A percentile compares a stretch with the other conserved stretches of the same genome.
Evolutionary conservation across 2,329 filamentous ascomycete genomes (phyloP).

Genomic region (Sarocladium oryzae): DNA sequence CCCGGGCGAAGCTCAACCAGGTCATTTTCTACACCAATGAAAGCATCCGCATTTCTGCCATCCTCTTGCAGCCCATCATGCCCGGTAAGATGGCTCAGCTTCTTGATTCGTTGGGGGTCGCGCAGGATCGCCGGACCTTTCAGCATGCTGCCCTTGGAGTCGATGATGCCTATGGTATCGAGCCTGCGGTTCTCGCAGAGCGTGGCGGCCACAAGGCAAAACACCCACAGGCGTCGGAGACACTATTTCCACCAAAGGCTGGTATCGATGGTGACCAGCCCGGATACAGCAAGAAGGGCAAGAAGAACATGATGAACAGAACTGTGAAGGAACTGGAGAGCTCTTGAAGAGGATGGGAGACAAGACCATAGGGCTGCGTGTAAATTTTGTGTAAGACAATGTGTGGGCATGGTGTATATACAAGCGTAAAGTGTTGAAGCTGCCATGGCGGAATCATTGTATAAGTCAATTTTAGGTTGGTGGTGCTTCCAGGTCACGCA

Average conservation of each 20-base stretch:
- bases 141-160: constrained; percentile 53
- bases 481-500: not conserved
- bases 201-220: constrained; percentile 20
- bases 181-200: constrained; percentile 16
- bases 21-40: constrained; percentile 69
- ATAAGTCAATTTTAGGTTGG: too few relatives aligned
- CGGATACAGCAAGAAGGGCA: not conserved
- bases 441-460: too few relatives aligned
- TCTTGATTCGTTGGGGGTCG: constrained; percentile 73
- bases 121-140: constrained; percentile 52
- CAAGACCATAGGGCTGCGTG: not conserved
- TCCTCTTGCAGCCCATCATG: constrained; percentile 88
- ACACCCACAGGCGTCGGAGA: constrained; percentile 32
- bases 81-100: constrained; percentile 67
- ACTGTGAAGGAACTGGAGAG: constrained; percentile 1
- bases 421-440: too few relatives aligned
- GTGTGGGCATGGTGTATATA: not conserved
- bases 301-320: not conserved
- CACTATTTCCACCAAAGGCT: constrained; percentile 42
- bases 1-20: constrained; percentile 34
- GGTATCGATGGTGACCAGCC: constrained; percentile 6
- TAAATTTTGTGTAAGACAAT: not conserved
- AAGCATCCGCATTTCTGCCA: constrained; percentile 69
- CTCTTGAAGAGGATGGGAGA: not conserved
- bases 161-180: constrained; percentile 64